phyloP scores from a whole-genome alignment of 139 green algal genomes.

The Zygnema circumcarinatum region DNA sequence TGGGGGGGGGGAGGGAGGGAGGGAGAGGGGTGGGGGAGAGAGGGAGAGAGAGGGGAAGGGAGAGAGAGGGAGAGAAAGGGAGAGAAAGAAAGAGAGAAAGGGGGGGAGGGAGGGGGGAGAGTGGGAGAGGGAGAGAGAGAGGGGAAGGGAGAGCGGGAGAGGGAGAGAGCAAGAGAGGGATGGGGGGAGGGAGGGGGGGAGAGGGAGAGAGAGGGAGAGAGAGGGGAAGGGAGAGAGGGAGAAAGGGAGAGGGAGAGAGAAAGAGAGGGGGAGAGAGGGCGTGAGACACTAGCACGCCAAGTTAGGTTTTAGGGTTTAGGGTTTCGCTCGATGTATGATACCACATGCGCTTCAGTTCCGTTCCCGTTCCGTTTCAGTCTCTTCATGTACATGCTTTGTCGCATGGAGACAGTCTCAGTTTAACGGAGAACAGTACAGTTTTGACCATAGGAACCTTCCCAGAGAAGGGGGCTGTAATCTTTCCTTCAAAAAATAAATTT shows the following conservation, averaged over 20 bases:
- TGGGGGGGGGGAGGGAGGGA: not conserved
- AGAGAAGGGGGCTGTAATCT: too few species aligned
- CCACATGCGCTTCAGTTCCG: not conserved
- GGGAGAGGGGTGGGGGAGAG: not conserved
- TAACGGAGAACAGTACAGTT: not conserved
- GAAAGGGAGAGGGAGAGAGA: not conserved
- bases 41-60: not conserved
- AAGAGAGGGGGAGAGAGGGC: not conserved
- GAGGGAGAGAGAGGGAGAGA: not conserved
- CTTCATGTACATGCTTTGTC: not conserved
- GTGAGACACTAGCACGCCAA: not conserved
- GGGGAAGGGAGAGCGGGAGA: not conserved
- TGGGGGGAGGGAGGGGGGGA: not conserved
- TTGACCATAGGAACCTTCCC: too few species aligned
- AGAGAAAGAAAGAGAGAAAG: not conserved
- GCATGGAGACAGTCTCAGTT: not conserved
- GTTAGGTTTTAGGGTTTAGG: too few species aligned
- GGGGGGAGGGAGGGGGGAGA: not conserved
- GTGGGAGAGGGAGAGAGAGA: not conserved
- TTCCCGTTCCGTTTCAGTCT: not conserved
- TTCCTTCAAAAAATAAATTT: too few species aligned
- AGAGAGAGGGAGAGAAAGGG: not conserved
- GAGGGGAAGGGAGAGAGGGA: not conserved
- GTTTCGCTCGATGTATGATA: too few species aligned
- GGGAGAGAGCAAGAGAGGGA: not conserved